Conservation (phyloP, 257 asterid species). For the Prunella vulgaris region DNA sequence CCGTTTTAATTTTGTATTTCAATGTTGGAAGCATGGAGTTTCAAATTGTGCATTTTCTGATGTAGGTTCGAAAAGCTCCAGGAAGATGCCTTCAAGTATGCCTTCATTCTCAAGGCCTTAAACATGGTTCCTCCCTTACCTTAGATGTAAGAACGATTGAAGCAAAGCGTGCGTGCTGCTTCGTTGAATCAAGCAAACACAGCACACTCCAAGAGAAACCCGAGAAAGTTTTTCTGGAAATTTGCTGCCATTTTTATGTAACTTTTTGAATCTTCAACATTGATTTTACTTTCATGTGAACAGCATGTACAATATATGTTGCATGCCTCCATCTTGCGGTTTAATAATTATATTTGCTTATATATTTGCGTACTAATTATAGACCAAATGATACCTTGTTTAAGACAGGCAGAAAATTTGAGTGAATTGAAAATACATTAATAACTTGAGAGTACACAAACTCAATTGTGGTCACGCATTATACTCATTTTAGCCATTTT, state of each 20-base stretch:
- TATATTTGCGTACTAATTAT: not conserved
- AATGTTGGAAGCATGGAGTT: not conserved
- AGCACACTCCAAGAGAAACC: not conserved
- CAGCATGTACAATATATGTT: not conserved
- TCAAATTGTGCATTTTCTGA: not conserved
- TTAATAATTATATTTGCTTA: not conserved
- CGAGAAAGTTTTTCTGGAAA: not conserved
- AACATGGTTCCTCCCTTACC: conserved; percentile 37
- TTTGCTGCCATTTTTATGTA: not conserved
- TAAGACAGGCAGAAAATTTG: too few relatives aligned
- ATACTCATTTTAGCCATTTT: not conserved
- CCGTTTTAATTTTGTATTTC: not conserved
- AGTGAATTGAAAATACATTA: not conserved
- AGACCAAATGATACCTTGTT: not conserved
- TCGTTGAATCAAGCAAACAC: not conserved
- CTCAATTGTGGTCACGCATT: not conserved
- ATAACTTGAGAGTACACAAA: not conserved
- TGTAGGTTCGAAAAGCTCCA: conserved; percentile 86
- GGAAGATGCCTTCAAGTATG: conserved; percentile 78
- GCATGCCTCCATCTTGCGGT: not conserved
- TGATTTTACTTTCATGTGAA: not conserved
- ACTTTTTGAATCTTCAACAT: not conserved
- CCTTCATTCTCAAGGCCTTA: conserved; percentile 73
- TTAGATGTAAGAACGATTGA: not conserved
- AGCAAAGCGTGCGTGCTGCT: not conserved